Percentiles rank a stretch among this genome's conserved stretches.
Conservation (phyloP, 2,329 filamentous ascomycete genomes). For the Aureobasidium sp. region DNA sequence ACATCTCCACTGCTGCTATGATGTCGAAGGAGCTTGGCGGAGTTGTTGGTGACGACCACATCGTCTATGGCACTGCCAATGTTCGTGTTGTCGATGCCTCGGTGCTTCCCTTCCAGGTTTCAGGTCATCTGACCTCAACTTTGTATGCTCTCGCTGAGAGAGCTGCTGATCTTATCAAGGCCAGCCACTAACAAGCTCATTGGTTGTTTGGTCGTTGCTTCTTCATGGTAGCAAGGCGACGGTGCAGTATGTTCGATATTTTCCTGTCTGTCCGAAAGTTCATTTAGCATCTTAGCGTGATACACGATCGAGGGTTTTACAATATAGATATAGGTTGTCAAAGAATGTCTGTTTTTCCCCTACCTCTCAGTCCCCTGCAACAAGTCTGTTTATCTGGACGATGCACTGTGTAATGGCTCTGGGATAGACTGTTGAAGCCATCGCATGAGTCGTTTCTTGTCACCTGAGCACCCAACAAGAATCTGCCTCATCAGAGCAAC, state of each 20-base stretch:
- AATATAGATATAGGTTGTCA: neutral
- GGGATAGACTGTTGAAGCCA: neutral
- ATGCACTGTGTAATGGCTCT: no score
- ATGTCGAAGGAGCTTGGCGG: constrained; percentile 27
- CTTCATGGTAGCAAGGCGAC: neutral
- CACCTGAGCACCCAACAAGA: no score
- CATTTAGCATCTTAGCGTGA: neutral
- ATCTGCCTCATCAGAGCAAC: no score
- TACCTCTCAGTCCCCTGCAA: neutral
- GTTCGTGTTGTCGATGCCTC: constrained; percentile 35
- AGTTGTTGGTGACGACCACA: constrained; percentile 29
- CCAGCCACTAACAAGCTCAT: neutral
- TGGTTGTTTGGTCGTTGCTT: neutral
- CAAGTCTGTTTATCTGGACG: no score
- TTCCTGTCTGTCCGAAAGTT: neutral
- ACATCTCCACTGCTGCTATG: constrained; percentile 31
- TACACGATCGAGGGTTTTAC: neutral
- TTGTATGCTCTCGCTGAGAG: constrained; percentile 34
- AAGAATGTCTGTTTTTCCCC: neutral
- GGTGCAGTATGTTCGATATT: neutral
- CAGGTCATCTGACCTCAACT: constrained; percentile 31
- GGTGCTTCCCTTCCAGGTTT: constrained; percentile 28
- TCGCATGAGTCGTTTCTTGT: no score
- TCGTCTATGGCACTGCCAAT: constrained; percentile 30
- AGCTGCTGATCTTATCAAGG: constrained; percentile 26